phyloP scores from a whole-genome alignment of 2,329 filamentous ascomycete genomes.

The Trichoderma asperellum region DNA sequence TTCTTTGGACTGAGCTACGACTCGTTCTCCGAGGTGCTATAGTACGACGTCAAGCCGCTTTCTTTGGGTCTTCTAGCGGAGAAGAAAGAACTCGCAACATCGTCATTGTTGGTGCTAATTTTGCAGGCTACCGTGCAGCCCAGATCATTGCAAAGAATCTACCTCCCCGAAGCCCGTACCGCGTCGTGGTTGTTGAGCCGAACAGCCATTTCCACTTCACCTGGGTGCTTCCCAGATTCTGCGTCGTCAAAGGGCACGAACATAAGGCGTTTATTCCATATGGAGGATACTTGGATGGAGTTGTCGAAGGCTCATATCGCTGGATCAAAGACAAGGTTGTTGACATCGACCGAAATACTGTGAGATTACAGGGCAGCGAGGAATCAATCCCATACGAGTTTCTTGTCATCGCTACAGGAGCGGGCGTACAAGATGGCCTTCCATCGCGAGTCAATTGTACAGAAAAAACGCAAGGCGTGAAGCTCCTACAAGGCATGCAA shows the following conservation, averaged over 20 bases:
- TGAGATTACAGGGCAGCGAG: constrained; percentile 46
- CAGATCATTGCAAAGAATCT: constrained; percentile 54
- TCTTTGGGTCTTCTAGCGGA: constrained; percentile 29
- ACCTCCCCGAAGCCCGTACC: constrained; percentile 51
- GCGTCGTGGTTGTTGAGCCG: constrained; percentile 61
- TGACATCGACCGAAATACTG: constrained; percentile 42
- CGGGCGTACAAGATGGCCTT: constrained; percentile 47
- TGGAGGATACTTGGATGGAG: constrained; percentile 44
- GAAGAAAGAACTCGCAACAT: constrained; percentile 48
- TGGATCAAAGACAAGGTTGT: constrained; percentile 51
- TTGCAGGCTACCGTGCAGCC: constrained; percentile 57
- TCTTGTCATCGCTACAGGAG: constrained; percentile 62
- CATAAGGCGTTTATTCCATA: constrained; percentile 65
- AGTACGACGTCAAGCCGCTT: constrained; percentile 27
- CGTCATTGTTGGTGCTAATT: constrained; percentile 61
- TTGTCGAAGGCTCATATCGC: constrained; percentile 41
- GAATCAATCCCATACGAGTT: constrained; percentile 56
- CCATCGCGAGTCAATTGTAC: constrained; percentile 53
- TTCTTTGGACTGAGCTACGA: constrained; percentile 33
- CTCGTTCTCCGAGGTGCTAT: constrained; percentile 31
- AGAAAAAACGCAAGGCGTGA: constrained; percentile 48
- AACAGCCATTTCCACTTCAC: constrained; percentile 65
- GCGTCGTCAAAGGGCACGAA: constrained; percentile 58
- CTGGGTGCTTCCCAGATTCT: constrained; percentile 63
- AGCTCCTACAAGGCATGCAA: constrained; percentile 52